Evolutionary conservation across 306 rosid species (phyloP), one percentile per base, ranked within the genome.

Genomic region (Castanospermum australe): DNA sequence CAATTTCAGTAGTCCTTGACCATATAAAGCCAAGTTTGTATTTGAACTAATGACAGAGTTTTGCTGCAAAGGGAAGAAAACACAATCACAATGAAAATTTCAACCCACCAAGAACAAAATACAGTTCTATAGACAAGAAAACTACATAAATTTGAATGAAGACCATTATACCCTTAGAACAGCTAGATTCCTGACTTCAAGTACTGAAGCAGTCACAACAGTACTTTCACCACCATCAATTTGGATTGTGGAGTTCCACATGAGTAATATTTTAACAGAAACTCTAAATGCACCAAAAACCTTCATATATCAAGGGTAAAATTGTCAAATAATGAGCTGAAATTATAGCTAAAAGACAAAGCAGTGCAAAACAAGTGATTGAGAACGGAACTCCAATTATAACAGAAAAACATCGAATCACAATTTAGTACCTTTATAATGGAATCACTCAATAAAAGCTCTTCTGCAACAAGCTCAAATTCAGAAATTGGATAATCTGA

Each of bases 241-340:
- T 89, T 87, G 88, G 67, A 95, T 91, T 70, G 78, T 79, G 79
- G 99, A 88, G 85, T 93, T 88, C 99, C 97, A 88, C 99, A 95
- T 95, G 60, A 95, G 96, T 86, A 95, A 75, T 97, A 95, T 91
- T 88, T 95, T 95, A 82, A 95, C 92, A 80, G 92, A 71, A 82
- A 95, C 97, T 92, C 99, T 88, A 86, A 95, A 90, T 69, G 99
- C 99, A 78, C 99, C 99, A 86, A 83, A 95, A 79, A 95, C 99
- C 99, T 95, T 85, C 90, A 93, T 50, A 60, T 71, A 81, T 62
- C 79, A 67, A 71, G 69, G 45, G 47, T 4, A 75, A 69, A 35
- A 28, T 45, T 41, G 64, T 85, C 57, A 75, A 77, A 82, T 42
- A 67, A 77, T 20, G 39, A 56, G 67, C 20, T 21, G 67, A 64